These are phyloP conservation scores for Candida germanica DNA, from an alignment of 805 yeast genomes.

Conservation along the genomic window DNA sequence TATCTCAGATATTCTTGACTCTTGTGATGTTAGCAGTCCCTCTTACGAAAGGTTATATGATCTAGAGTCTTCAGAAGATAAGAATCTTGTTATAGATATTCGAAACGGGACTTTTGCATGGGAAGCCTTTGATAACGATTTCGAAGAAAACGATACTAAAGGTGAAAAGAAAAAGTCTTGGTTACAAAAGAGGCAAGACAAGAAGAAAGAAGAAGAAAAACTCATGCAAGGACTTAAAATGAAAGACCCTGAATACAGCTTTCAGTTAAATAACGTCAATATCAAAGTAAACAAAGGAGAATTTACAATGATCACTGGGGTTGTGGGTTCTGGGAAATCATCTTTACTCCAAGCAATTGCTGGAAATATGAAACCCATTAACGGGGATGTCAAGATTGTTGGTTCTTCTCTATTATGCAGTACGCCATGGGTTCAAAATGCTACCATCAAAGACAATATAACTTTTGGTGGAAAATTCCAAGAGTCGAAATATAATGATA, in stretches of 20 bases:
- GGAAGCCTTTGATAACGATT: conserved; percentile 11
- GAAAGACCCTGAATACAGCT: conserved; percentile 1
- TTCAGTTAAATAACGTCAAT: conserved; percentile 25
- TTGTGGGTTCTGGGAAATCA: conserved; percentile 33
- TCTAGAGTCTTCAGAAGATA: conserved; percentile 8
- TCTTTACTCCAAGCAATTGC: conserved; percentile 36
- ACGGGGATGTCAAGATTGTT: conserved; percentile 24
- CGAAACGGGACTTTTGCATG: conserved; percentile 9
- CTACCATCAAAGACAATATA: conserved; percentile 30
- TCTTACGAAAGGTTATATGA: no score
- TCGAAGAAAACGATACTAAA: conserved; percentile 2
- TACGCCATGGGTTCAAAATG: conserved; percentile 38
- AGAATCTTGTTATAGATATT: conserved; percentile 7
- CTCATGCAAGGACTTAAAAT: neutral
- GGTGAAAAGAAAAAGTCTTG: conserved; percentile 4
- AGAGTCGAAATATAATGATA: conserved; percentile 20
- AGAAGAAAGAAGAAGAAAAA: conserved; percentile 3
- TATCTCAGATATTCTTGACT: conserved; percentile 18
- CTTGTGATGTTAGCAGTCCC: conserved; percentile 17
- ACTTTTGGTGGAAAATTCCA: conserved; percentile 24
- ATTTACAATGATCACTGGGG: conserved; percentile 33
- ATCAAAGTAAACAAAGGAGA: conserved; percentile 27
- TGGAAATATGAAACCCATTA: conserved; percentile 32
- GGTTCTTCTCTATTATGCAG: conserved; percentile 28
- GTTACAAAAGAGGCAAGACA: neutral